A percentile compares a stretch with the other conserved stretches of the same genome.
Conservation (phyloP, 495 filamentous ascomycete genomes). For the Podospora conica region DNA sequence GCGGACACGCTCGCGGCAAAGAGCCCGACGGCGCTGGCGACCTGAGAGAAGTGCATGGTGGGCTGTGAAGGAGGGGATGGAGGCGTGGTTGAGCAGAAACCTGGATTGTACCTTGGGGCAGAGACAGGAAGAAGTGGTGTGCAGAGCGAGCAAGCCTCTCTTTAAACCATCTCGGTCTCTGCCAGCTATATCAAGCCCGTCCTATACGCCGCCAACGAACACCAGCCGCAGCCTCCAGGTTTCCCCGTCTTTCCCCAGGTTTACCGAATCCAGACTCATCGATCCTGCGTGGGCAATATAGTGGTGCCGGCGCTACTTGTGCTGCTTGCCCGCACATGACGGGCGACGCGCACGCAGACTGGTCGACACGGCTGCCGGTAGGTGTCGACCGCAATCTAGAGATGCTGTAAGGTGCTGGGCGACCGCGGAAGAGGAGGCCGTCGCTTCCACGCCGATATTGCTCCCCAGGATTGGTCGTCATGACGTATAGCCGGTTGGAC, state of each 20-base stretch:
- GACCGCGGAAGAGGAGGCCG: background rate
- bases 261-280: background rate
- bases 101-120: background rate
- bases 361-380: background rate
- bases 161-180: background rate
- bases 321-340: background rate
- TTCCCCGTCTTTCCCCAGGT: constrained; percentile 9
- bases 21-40: constrained; percentile 18
- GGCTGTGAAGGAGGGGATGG: background rate
- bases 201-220: background rate
- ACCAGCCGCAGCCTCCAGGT: background rate
- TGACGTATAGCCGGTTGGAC: background rate
- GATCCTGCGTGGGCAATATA: background rate
- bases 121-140: background rate
- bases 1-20: constrained; percentile 37
- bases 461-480: background rate
- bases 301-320: background rate
- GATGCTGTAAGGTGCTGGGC: background rate
- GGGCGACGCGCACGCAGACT: background rate
- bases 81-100: background rate
- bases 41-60: constrained; percentile 22
- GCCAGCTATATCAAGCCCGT: background rate
- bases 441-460: background rate
- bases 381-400: background rate
- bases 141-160: background rate